Evolutionary conservation across 148 eudicot species (phyloP), one percentile per base, ranked within the genome.

Genomic region (Vaccinium myrtillus): DNA sequence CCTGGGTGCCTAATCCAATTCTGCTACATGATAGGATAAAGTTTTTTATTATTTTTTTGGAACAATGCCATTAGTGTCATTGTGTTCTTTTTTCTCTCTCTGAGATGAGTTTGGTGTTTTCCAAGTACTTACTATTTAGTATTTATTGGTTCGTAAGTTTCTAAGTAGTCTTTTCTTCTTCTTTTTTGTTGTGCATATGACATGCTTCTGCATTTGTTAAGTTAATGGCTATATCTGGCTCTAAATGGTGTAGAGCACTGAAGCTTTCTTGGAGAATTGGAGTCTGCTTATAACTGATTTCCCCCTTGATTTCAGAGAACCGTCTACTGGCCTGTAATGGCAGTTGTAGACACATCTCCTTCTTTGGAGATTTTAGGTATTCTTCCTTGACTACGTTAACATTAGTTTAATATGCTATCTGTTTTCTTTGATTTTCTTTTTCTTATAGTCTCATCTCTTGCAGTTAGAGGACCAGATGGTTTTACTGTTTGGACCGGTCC

Each of bases 391-490:
- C 30, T 15, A 59, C 5, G 14, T 73, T 39, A 48, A 2, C 27
- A 12, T 83, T 65, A 21, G 65, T 36, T 65, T 36, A 23, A 1
- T 59, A 15, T 49, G 15, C 27, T 65, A 71, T 50, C 19, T 11
- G 13, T 12, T 27, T 55, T 43, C 27, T 75, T 54, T 73, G 8
- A 67, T 79, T 54, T 59, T 84, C 71, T 83, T 87, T 71, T 58
- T 81, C 14, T 80, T 70, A 71, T 84, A 55, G 39, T 80, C 36
- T 27, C 8, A 14, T 49, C 21, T 58, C 48, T 46, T 85, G 74
- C 87, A 93, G 98, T 95, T 79, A 92, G 98, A 77, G 96, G 91
- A 74, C 93, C 95, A 30, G 95, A 90, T 15, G 98, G 94, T 56
- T 94, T 90, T 81, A 78, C 89, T 43, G 82, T 97, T 32, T 95